Conservation (phyloP, 2,329 filamentous ascomycete genomes). For the Hysterium pulicare region DNA sequence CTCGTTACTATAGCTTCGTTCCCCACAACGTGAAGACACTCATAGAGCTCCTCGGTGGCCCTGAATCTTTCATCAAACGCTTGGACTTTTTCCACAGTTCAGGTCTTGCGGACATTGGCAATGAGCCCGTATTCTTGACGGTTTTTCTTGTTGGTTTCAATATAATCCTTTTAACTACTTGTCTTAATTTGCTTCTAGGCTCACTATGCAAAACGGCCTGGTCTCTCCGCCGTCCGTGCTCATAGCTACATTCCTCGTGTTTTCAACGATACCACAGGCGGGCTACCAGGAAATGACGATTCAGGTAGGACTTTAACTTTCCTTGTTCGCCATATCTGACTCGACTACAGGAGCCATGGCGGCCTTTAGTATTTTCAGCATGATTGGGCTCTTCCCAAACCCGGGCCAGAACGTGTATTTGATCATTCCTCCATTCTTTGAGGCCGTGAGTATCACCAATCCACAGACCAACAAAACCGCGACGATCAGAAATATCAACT, state of each 20-base stretch:
- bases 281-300: conserved; percentile 48
- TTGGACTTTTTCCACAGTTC: conserved; percentile 46
- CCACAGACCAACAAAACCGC: conserved; percentile 41
- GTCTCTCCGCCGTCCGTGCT: conserved; percentile 37
- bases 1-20: conserved; percentile 42
- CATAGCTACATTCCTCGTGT: conserved; percentile 45
- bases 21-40: conserved; percentile 43
- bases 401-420: conserved; percentile 49
- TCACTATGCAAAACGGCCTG: conserved; percentile 46
- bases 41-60: conserved; percentile 40
- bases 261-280: conserved; percentile 41
- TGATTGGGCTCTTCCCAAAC: conserved; percentile 47
- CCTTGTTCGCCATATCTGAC: too few relatives aligned
- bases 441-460: conserved; percentile 38
- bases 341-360: conserved; percentile 50
- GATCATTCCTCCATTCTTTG: conserved; percentile 47
- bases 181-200: too few relatives aligned
- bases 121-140: conserved; percentile 46
- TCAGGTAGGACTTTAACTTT: too few relatives aligned
- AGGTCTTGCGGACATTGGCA: conserved; percentile 45
- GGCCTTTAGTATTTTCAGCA: conserved; percentile 42
- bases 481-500: conserved; percentile 40
- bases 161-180: too few relatives aligned
- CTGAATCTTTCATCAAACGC: conserved; percentile 38
- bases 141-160: conserved; percentile 46